These are phyloP conservation scores for Isochrysis galbana DNA, from an alignment of 78 protist genomes.

Conservation along the genomic window DNA sequence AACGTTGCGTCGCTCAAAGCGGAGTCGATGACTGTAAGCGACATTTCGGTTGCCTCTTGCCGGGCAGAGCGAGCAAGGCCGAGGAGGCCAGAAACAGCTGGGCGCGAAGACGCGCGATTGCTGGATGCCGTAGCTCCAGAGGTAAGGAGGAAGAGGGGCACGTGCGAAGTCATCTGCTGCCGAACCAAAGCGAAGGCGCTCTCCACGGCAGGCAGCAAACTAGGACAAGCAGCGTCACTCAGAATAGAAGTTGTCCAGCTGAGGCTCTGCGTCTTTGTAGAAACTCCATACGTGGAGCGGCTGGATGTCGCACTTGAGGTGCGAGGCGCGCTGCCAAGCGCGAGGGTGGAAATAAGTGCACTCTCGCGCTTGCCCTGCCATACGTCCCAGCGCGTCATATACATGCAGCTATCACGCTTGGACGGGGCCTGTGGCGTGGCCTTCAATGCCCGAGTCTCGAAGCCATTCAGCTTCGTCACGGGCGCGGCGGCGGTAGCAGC, in stretches of 20 bases:
- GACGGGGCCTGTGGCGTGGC: neutral
- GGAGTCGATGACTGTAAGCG: neutral
- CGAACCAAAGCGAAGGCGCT: neutral
- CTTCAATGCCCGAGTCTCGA: neutral
- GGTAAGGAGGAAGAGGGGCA: neutral
- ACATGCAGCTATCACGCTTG: neutral
- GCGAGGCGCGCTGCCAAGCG: too few relatives aligned
- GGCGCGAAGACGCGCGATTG: neutral
- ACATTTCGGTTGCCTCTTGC: neutral
- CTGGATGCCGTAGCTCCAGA: neutral
- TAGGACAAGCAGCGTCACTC: neutral
- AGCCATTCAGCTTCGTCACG: neutral
- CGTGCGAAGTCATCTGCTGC: too few relatives aligned
- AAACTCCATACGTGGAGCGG: too few relatives aligned
- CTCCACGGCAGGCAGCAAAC: neutral
- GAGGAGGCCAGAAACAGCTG: neutral
- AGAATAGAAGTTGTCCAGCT: neutral
- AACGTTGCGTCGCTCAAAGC: too few relatives aligned
- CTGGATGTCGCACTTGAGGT: too few relatives aligned
- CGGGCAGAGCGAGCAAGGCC: neutral
- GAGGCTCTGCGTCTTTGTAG: too few relatives aligned
- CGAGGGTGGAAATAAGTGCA: too few relatives aligned
- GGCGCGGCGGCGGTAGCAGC: neutral
- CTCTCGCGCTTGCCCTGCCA: too few relatives aligned
- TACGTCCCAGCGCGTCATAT: too few relatives aligned